Base-by-base conservation (phyloP, 2,329 filamentous ascomycete species). In the Trichoderma cornu-damae region DNA sequence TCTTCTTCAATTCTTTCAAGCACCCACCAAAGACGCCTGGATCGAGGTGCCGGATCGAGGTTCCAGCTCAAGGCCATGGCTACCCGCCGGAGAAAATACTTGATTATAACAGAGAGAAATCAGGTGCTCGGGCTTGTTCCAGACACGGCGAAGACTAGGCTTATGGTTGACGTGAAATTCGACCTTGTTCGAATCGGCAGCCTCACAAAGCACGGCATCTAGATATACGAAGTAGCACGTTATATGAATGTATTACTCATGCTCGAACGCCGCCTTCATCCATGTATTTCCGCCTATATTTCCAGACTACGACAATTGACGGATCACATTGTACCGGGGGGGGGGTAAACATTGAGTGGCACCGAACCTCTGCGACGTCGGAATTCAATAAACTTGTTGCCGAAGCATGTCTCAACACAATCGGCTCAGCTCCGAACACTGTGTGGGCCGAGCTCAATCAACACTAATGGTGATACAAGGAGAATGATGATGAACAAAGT, bases 371-470 rank as follows among this genome's bases (percentile, higher is more conserved):
- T 52, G 34, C 52, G 22, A 55, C 52, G 42, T 55, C 52, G 32
- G 52, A 47, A 47, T 12, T 55, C 52, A 47, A 38, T 30, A 30
- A 55, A n/a, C n/a, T 20, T 32, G 42, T 55, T 55, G 32, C 42
- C 52, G 22, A 37, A 8, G 32, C 16, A 24, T 55, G 52, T 55
- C 52, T 55, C 52, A 54, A 28, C 24, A 28, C 22, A 42, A 32
- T 52, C 37, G 26, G 28, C 37, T 52, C 49, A 22, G 42, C 32
- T 55, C 52, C 42, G 52, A 55, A 11, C 42, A 47, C 42, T 37
- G 42, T 55, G 22, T 24, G 51, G 51, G 16, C 42, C 30, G 52
- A 37, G 40, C 32, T 54, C n/a, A 46, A 30, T 26, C 20, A 26
- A 11, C 20, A 24, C 26, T 14, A 22, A n/a, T 12, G 20, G 38